Base-by-base conservation (phyloP, 1,284 basidiomycete species). In the Ustilago shanxiensis region DNA sequence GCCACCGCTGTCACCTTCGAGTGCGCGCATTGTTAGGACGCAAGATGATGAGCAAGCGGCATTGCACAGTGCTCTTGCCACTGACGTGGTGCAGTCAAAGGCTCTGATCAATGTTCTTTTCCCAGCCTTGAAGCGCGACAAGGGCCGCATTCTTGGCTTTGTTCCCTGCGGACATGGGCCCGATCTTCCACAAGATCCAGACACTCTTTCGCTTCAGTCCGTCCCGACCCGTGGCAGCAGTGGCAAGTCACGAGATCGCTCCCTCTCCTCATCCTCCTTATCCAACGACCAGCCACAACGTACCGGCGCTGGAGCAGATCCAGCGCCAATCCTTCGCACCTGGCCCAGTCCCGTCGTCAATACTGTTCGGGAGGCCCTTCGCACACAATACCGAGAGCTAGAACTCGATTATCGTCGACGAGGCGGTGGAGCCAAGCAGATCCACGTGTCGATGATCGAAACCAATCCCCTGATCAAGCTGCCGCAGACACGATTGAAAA, bases 21-120 rank as follows among this genome's bases (percentile, higher is more conserved):
- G 70, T 18, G 44, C 49, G 0, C 45, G 64, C 6, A 59, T 72
- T 22, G 61, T 66, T 10, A 35, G 58, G 11, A 33, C 39, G 24
- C 69, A 72, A 45, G 70, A 72, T 41, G 74, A 72, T 51, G 70
- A 72, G 58, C 74, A 72, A n/a, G 60, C 59, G 0, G 70, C 74
- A 3, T 66, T 77, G 9, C 61, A 66, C 57, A 66, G 66, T n/a
- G 72, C 77, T 1, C 60, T 80, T 31, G 60, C 60, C 16, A 77
- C 77, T 2, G 79, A 80, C 41, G 66, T 80, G 3, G 72, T 71
- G 3, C 73, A 80, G 26, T 58, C 64, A 14, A 62, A 66, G 29
- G 77, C 70, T 2, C 39, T 80, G 41, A 59, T 80, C 58, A 72
- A 76, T 28, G 72, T 69, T 3, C 69, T 80, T n/a, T 72, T 77